phyloP scores from a whole-genome alignment of 2,329 filamentous ascomycete species.

The Celoporthe dispersa region DNA sequence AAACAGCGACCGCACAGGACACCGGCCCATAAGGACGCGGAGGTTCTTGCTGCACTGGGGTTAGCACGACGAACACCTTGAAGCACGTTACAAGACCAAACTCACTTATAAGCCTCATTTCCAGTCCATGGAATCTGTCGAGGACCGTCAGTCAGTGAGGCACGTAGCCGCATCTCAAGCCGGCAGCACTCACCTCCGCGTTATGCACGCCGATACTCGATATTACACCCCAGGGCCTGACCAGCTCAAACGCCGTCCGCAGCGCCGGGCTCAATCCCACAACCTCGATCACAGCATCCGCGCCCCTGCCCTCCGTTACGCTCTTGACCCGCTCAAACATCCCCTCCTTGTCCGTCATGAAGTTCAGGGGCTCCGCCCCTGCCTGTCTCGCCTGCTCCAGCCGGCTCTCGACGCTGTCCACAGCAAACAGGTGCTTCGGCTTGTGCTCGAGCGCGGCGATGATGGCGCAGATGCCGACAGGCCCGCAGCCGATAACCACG shows the following conservation, averaged over 20 bases:
- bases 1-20: conserved; percentile 74
- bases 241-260: conserved; percentile 70
- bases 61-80: conserved; percentile 32
- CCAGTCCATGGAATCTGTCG: conserved; percentile 69
- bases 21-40: conserved; percentile 75
- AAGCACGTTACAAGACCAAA: conserved; percentile 20
- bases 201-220: conserved; percentile 80
- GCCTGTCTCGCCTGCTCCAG: conserved; percentile 73
- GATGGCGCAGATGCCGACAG: conserved; percentile 82
- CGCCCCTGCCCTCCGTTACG: conserved; percentile 78
- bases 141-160: conserved; percentile 7
- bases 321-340: conserved; percentile 73
- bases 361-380: conserved; percentile 84
- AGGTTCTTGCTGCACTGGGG: conserved; percentile 65
- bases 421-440: conserved; percentile 76
- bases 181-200: conserved; percentile 59
- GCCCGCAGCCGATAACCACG: conserved; percentile 83
- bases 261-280: conserved; percentile 73
- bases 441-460: conserved; percentile 76
- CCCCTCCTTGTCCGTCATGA: conserved; percentile 66
- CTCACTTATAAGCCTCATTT: conserved; percentile 63
- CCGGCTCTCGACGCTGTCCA: conserved; percentile 77
- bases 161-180: too few relatives aligned
- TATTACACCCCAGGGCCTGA: conserved; percentile 74
- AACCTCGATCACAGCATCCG: conserved; percentile 82